These are phyloP conservation scores for Didymella keratinophila DNA, from an alignment of 2,329 filamentous ascomycete genomes.

Conservation along the genomic window DNA sequence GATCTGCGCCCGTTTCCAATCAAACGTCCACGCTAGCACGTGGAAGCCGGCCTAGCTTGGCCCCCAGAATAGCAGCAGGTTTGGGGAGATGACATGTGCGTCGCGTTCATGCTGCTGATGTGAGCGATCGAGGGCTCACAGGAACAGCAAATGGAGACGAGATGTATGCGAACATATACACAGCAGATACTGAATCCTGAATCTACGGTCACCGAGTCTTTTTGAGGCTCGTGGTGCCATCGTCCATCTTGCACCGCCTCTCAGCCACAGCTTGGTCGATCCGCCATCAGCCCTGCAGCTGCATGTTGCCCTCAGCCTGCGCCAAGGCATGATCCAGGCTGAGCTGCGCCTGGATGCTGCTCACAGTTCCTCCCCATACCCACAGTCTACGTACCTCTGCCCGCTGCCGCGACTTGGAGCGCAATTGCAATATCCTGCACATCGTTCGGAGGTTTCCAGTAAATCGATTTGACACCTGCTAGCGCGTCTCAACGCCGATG, in stretches of 20 bases:
- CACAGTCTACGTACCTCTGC: conserved; percentile 14
- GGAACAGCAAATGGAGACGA: background rate
- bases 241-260: conserved; percentile 13
- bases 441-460: conserved; percentile 12
- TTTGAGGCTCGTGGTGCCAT: background rate
- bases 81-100: conserved; percentile 27
- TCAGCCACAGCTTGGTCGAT: conserved; percentile 30
- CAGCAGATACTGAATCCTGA: background rate
- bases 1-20: conserved; percentile 25
- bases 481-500: conserved; percentile 30
- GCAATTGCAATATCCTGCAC: conserved; percentile 14
- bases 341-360: conserved; percentile 30
- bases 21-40: conserved; percentile 27
- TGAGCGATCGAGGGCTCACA: conserved; percentile 1
- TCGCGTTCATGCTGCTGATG: conserved; percentile 25
- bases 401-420: conserved; percentile 6
- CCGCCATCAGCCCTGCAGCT: conserved; percentile 32
- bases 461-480: conserved; percentile 24
- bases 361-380: conserved; percentile 4
- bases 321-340: conserved; percentile 36
- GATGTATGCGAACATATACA: background rate
- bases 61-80: conserved; percentile 38
- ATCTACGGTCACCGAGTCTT: conserved; percentile 5
- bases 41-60: conserved; percentile 21
- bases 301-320: conserved; percentile 26